Conservation (phyloP, 371 early-diverging fungal genomes). For the Apophysomyces trapeziformis region DNA sequence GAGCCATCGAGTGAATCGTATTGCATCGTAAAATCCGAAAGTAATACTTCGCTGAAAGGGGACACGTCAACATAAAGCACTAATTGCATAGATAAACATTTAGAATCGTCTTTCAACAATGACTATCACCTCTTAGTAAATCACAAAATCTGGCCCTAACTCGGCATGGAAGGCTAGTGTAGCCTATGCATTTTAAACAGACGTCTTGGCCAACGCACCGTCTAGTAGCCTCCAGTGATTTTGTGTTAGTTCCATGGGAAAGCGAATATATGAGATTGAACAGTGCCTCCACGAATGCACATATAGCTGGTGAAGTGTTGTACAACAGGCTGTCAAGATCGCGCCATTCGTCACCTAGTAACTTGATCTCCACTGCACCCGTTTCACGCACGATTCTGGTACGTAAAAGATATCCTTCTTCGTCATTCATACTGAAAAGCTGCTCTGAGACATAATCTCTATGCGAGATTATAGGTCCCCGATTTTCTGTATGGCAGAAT, state of each 20-base stretch:
- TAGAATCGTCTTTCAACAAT: not conserved
- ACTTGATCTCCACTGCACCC: slow-evolving; percentile 21
- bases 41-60: slow-evolving; percentile 28
- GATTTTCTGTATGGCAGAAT: slow-evolving; percentile 20
- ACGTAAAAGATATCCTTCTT: slow-evolving; percentile 19
- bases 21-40: slow-evolving; percentile 39
- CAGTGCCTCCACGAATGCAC: slow-evolving; percentile 21
- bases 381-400: slow-evolving; percentile 18
- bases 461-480: slow-evolving; percentile 16
- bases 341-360: slow-evolving; percentile 28
- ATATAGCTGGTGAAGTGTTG: slow-evolving; percentile 13
- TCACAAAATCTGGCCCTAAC: slow-evolving; percentile 49
- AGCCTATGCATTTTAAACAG: slow-evolving; percentile 43
- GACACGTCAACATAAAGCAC: slow-evolving; percentile 33
- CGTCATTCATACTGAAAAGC: slow-evolving; percentile 15
- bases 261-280: slow-evolving; percentile 31
- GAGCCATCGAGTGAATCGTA: slow-evolving; percentile 23
- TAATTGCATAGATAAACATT: slow-evolving; percentile 3
- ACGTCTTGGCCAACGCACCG: slow-evolving; percentile 37
- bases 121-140: slow-evolving; percentile 41
- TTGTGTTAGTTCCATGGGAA: slow-evolving; percentile 22
- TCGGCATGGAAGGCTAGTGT: slow-evolving; percentile 36
- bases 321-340: slow-evolving; percentile 21
- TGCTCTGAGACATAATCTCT: slow-evolving; percentile 23
- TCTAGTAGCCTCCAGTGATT: slow-evolving; percentile 18